Evolutionary conservation across 163 green algal genomes (phyloP), one percentile per base, ranked within the genome.

Genomic region (Coccomyxa subellipsoidea): DNA sequence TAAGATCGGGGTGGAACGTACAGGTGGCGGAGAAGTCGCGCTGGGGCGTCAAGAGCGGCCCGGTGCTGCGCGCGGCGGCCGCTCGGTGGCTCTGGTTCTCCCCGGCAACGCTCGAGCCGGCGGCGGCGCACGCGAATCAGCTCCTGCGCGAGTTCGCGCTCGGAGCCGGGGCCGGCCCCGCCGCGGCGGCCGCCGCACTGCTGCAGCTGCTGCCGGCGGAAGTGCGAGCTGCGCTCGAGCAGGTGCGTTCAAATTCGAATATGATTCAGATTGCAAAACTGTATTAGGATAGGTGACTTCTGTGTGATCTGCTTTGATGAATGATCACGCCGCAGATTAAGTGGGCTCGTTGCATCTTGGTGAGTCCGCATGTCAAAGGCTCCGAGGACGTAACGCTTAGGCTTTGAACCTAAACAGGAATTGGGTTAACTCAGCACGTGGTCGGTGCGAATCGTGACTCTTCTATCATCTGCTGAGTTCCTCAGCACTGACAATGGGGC

Each of bases 71-170:
- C 29, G 87, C 86, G 0, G 84, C 80, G 21, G 82, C 87, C 25
- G 78, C 88, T 0, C 85, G 88, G 38, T 94, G 90, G 91, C 83
- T 93, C 37, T 84, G 39, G 76, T 91, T 91, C 77, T 81, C 80
- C 36, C 35, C 86, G 36, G 77, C 80, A 7, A 81, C 78, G 23
- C 79, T 47, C 27, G 35, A 71, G 5, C 84, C 86, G 36, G 85
- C 83, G 18, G 77, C 91, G 75, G 35, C 70, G 37, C 83, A 87
- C 54, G 80, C 81, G 53, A 85, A 87, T 78, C 76, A 78, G 35
- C 84, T 93, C 39, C 88, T 84, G 79, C 85, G 88, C 36, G 91
- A 95, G 86, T 85, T 95, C 78, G 87, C 88, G 18, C 85, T 94
- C 27, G 87, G 88, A 31, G 81, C 84, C 53, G 83, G 54, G 36